Evolutionary conservation across 2,329 filamentous ascomycete genomes (phyloP).

Genomic region (Cordyceps fumosorosea): DNA sequence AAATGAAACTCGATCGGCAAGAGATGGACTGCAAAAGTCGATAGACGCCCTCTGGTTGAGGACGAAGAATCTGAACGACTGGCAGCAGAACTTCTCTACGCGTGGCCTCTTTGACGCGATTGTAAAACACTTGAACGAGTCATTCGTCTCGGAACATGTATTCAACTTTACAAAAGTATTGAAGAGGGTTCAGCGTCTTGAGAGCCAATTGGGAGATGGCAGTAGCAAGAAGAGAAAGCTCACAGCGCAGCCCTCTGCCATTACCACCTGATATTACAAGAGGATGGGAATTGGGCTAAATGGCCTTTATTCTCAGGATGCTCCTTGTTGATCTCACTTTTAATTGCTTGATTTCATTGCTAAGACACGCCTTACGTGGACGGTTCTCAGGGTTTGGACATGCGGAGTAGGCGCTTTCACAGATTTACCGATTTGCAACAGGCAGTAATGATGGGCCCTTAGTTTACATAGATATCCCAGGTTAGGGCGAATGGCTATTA

Average conservation of each 20-base stretch:
- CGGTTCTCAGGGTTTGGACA: slow-evolving; percentile 1
- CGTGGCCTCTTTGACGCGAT: slow-evolving; percentile 35
- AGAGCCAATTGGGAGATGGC: not conserved
- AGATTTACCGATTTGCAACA: not conserved
- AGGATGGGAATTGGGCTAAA: not conserved
- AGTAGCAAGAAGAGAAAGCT: slow-evolving; percentile 1
- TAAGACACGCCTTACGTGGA: not conserved
- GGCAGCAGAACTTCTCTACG: slow-evolving; percentile 44
- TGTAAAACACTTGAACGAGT: slow-evolving; percentile 27
- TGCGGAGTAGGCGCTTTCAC: not conserved
- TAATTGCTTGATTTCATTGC: not conserved
- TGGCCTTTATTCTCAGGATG: too few relatives aligned
- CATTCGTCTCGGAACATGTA: not conserved
- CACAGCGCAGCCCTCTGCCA: not conserved
- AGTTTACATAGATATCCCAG: not conserved
- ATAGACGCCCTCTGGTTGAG: slow-evolving; percentile 23
- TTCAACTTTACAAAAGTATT: not conserved
- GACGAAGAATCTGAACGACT: slow-evolving; percentile 32
- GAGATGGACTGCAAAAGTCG: slow-evolving; percentile 21
- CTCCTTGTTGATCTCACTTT: not conserved
- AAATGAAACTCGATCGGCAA: slow-evolving; percentile 12
- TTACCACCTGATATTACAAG: not conserved
- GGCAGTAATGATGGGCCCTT: not conserved
- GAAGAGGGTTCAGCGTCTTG: not conserved
- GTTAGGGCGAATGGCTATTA: not conserved